phyloP scores from a whole-genome alignment of 163 green algal species.

The Trebouxiophyceae sp. region DNA sequence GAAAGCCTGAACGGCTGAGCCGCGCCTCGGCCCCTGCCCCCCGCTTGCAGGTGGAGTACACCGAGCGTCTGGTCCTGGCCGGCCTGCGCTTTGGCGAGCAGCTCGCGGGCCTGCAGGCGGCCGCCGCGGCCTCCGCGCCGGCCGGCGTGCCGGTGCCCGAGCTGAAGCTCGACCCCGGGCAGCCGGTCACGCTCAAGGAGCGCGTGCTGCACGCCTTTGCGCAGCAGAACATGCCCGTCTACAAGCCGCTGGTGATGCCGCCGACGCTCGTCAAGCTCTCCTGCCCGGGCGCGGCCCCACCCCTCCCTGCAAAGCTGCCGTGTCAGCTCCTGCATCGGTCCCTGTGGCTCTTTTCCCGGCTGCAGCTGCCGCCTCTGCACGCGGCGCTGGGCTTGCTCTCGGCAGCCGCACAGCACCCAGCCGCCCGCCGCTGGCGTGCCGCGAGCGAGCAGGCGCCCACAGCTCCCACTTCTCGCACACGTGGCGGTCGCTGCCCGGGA shows the following conservation, averaged over 20 bases:
- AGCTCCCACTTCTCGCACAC: too few species aligned
- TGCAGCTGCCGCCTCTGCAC: too few species aligned
- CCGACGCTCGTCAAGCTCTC: constrained; percentile 4
- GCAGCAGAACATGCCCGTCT: constrained; percentile 15
- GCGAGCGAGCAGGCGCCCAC: too few species aligned
- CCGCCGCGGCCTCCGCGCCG: not conserved
- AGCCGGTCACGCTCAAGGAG: constrained; percentile 14
- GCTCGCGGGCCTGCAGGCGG: constrained; percentile 2
- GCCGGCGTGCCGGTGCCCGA: not conserved
- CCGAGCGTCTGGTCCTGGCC: constrained; percentile 12
- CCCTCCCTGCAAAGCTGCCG: too few species aligned
- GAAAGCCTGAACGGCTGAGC: too few species aligned
- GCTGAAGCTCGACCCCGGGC: not conserved
- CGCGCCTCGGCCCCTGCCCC: too few species aligned
- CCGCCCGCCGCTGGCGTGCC: too few species aligned
- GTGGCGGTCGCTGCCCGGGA: too few species aligned
- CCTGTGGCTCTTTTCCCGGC: too few species aligned
- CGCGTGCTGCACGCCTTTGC: constrained; percentile 23
- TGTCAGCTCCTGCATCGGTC: too few species aligned
- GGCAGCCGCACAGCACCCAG: too few species aligned
- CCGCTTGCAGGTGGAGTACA: constrained; percentile 16
- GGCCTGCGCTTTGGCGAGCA: constrained; percentile 13
- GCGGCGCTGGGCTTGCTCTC: too few species aligned
- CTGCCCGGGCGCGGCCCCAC: constrained; percentile 25
- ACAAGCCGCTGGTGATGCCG: constrained; percentile 9